Conservation (phyloP, 2,329 filamentous ascomycete genomes). For the Paracorniculantispora psalliotae region DNA sequence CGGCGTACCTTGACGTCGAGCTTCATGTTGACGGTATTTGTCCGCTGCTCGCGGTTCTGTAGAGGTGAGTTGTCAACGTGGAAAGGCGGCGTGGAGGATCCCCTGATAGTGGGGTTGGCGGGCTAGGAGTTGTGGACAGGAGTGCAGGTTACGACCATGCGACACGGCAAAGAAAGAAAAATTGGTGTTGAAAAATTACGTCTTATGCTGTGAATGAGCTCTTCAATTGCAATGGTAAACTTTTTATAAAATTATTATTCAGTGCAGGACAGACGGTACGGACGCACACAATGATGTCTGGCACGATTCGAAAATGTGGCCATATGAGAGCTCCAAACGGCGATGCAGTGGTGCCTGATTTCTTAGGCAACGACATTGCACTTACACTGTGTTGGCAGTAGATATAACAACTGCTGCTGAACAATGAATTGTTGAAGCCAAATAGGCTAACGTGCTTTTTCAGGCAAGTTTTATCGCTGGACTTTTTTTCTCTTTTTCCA, state of each 20-base stretch:
- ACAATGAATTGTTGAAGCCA: background rate
- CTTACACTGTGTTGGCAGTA: background rate
- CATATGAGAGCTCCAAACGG: slow-evolving; percentile 1
- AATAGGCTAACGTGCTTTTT: too few relatives aligned
- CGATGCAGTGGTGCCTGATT: background rate
- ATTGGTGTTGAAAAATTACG: background rate
- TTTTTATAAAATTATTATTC: background rate
- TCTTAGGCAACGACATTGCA: background rate
- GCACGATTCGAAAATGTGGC: slow-evolving; percentile 12
- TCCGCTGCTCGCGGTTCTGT: slow-evolving; percentile 13
- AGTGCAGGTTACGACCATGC: background rate
- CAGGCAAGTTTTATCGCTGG: too few relatives aligned
- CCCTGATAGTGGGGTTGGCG: slow-evolving; percentile 16
- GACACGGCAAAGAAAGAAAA: background rate
- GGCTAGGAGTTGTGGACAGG: slow-evolving; percentile 8
- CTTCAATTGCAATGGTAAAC: background rate
- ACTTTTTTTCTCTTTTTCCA: too few relatives aligned
- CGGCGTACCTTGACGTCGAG: slow-evolving; percentile 38
- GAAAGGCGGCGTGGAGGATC: slow-evolving; percentile 15
- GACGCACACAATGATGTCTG: slow-evolving; percentile 2
- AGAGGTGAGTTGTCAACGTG: slow-evolving; percentile 8
- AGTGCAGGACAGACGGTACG: background rate
- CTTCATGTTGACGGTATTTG: slow-evolving; percentile 32
- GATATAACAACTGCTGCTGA: background rate
- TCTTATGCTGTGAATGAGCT: background rate